Base-by-base conservation (phyloP, 2,329 filamentous ascomycete genomes). In the Fusarium sp. region DNA sequence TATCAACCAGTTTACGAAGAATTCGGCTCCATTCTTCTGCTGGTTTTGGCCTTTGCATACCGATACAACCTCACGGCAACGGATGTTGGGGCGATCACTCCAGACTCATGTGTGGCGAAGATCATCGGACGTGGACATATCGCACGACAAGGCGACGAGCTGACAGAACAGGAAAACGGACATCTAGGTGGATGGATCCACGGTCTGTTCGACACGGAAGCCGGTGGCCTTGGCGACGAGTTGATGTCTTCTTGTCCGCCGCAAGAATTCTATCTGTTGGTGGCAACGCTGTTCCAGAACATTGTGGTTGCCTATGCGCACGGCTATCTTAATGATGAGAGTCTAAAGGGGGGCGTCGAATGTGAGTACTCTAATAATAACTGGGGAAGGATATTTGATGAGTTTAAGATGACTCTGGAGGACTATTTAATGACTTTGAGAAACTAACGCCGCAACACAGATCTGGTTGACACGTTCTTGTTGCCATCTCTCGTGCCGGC, bases 1-100 rank as follows among this genome's bases (percentile, higher is more conserved):
- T 95, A 95, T 76, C 94, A 96, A 80, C 94, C 94, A 0, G 91
- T 95, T 1, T 97, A 97, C 76, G 94, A 97, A 78, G 94, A 97
- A 76, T 97, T 96, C 75, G 93, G 94, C 1, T 91, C 93, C 0
- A 91, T 95, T 18, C 83, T 97, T 9, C 87, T 97, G 2, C 85
- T 97, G 3, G 87, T 95, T 0, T 83, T 95, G 61, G 92, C 93
- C 0, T 92, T 95, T 73, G 88, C 92, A n/a, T 90, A 94, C 79
- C 91, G 94, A 16, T 96, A 95, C 77, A 89, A 90, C 61, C 85
- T 97, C 11, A 88, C 87, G 0, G 84, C 87, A 7, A 83, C 88
- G 5, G 93, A 95, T 39, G 85, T 95, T 33, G 93, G 93, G 3
- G 85, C 89, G 24, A 83, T 86, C 22, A 84, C 86, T 1, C 79